phyloP scores from a whole-genome alignment of 331 rosid species.

The Erythrophleum ivorense region DNA sequence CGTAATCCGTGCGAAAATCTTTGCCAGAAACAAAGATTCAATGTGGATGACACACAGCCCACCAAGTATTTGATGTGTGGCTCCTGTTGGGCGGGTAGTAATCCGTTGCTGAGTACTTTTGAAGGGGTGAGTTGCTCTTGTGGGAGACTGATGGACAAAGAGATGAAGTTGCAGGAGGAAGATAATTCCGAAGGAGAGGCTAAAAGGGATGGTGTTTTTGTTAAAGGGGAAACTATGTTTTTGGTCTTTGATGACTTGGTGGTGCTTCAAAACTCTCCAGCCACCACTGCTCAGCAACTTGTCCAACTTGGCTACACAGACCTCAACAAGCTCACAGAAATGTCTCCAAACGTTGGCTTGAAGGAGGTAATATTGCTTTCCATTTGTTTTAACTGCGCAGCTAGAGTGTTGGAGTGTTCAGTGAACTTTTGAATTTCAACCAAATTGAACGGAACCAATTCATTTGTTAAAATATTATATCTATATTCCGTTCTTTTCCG shows the following conservation, averaged over 20 bases:
- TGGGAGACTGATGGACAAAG: not conserved
- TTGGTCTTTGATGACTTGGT: conserved; percentile 34
- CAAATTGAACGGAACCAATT: too few relatives aligned
- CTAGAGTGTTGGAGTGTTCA: too few relatives aligned
- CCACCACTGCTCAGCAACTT: not conserved
- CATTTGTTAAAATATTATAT: too few relatives aligned
- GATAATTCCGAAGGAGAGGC: not conserved
- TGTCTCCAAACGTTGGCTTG: not conserved
- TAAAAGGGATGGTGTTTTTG: conserved; percentile 25
- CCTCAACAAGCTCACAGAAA: not conserved
- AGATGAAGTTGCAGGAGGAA: not conserved
- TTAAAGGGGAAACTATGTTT: not conserved
- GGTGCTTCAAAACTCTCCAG: not conserved
- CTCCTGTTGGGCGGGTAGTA: too few relatives aligned
- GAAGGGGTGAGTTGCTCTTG: too few relatives aligned
- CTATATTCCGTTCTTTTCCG: too few relatives aligned
- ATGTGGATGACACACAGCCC: conserved; percentile 22
- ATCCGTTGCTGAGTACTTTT: too few relatives aligned
- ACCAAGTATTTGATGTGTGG: not conserved
- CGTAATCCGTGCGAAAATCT: not conserved
- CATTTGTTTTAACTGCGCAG: too few relatives aligned
- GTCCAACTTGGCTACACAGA: not conserved
- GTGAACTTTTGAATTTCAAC: too few relatives aligned
- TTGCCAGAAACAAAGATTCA: conserved; percentile 27
- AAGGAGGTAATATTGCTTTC: not conserved